Evolutionary conservation across 176 grass and related monocot genomes (phyloP).

Genomic region (Aegilops umbellulata): DNA sequence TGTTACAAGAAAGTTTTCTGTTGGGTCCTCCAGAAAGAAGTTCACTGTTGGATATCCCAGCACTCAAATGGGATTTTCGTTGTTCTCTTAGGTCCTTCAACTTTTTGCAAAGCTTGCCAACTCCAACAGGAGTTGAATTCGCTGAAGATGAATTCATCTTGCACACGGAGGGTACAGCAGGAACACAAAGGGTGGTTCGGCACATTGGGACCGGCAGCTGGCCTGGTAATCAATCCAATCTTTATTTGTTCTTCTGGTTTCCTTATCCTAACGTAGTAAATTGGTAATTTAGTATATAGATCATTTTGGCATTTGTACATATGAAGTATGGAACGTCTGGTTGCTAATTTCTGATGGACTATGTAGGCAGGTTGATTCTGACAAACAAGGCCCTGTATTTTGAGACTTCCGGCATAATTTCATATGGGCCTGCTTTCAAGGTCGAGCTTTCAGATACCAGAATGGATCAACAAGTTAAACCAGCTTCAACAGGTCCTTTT

Average conservation of each 20-base stretch:
- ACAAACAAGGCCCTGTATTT: constrained; percentile 92
- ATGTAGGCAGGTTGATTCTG: constrained; percentile 68
- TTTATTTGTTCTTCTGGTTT: constrained; percentile 8
- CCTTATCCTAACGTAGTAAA: neutral
- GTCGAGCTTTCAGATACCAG: constrained; percentile 58
- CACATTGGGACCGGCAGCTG: constrained; percentile 70
- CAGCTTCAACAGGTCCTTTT: constrained; percentile 86
- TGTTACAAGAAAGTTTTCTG: neutral
- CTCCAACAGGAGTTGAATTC: constrained; percentile 66
- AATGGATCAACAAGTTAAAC: constrained; percentile 64
- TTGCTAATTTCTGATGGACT: neutral
- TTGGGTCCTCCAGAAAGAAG: neutral
- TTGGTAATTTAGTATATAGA: neutral
- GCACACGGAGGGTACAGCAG: constrained; percentile 67
- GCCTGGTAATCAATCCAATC: constrained; percentile 54
- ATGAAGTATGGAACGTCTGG: neutral
- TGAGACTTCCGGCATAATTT: constrained; percentile 65
- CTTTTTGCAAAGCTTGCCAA: constrained; percentile 50
- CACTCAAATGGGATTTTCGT: neutral
- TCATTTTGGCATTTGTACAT: neutral
- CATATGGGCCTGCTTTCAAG: constrained; percentile 69
- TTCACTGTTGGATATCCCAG: neutral
- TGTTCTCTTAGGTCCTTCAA: constrained; percentile 46
- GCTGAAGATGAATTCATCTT: constrained; percentile 81
- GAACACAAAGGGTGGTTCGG: constrained; percentile 81